phyloP scores from a whole-genome alignment of 1,284 basidiomycete genomes.

The Xerocomus amazonicus region DNA sequence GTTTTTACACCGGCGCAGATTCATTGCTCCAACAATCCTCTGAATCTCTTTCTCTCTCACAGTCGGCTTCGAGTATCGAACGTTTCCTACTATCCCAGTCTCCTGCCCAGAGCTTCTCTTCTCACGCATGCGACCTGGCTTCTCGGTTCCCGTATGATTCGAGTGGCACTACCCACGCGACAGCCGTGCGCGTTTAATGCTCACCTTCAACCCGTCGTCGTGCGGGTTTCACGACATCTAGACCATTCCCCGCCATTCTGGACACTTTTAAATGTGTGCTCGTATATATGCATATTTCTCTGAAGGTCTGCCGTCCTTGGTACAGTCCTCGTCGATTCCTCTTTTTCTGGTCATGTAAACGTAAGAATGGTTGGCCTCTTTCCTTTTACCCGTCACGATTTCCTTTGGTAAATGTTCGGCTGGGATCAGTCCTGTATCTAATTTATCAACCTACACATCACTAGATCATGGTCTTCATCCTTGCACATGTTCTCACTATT shows the following conservation, averaged over 20 bases:
- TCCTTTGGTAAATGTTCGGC: slow-evolving; percentile 4
- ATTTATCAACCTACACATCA: neutral
- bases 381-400: slow-evolving; percentile 1
- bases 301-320: neutral
- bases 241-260: neutral
- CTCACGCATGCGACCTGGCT: slow-evolving; percentile 8
- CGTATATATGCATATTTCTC: slow-evolving; percentile 4
- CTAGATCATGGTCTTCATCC: slow-evolving; percentile 11
- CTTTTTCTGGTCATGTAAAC: slow-evolving; percentile 15
- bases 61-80: slow-evolving; percentile 54
- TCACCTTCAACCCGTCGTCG: neutral
- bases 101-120: slow-evolving; percentile 18
- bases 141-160: slow-evolving; percentile 8
- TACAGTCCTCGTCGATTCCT: slow-evolving; percentile 1
- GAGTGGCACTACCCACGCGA: neutral
- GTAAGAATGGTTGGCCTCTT: neutral
- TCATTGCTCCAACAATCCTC: slow-evolving; percentile 30
- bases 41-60: slow-evolving; percentile 45
- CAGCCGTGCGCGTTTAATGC: slow-evolving; percentile 4
- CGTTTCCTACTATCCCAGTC: slow-evolving; percentile 39
- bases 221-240: neutral
- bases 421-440: slow-evolving; percentile 8
- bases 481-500: neutral
- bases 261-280: neutral
- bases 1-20: slow-evolving; percentile 66